Percentiles rank a stretch among this genome's conserved stretches.
Conservation (phyloP, 768 basidiomycete genomes). For the Serendipita vermifera region DNA sequence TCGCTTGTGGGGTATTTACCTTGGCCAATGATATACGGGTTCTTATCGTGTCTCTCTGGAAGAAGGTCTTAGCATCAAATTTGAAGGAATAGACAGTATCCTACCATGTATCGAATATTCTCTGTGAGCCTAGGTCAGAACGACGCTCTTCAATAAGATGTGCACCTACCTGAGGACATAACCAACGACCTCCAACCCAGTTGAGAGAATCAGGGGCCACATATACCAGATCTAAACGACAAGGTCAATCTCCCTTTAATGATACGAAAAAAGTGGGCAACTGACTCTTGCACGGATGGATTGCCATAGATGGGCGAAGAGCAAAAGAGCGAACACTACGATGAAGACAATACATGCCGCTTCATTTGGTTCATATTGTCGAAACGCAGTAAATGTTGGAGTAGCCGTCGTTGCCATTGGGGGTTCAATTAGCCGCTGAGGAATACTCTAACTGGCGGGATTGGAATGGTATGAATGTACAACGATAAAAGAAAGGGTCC, state of each 20-base stretch:
- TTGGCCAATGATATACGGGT: constrained; percentile 1
- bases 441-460: too few species aligned
- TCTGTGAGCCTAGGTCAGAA: not conserved
- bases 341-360: not conserved
- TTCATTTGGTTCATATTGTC: not conserved
- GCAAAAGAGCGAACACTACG: not conserved
- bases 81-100: not conserved
- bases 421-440: too few species aligned
- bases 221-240: constrained; percentile 5
- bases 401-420: too few species aligned
- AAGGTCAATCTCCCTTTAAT: not conserved
- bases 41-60: not conserved
- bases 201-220: not conserved
- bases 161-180: not conserved
- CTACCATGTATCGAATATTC: not conserved
- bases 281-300: not conserved
- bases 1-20: not conserved
- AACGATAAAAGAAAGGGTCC: too few species aligned
- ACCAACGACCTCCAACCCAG: not conserved
- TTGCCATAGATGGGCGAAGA: constrained; percentile 1
- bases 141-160: not conserved
- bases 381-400: not conserved
- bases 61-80: too few species aligned
- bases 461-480: too few species aligned
- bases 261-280: not conserved